Evolutionary conservation across 495 filamentous ascomycete genomes (phyloP).

Genomic region (Talaromyces wortmannii): DNA sequence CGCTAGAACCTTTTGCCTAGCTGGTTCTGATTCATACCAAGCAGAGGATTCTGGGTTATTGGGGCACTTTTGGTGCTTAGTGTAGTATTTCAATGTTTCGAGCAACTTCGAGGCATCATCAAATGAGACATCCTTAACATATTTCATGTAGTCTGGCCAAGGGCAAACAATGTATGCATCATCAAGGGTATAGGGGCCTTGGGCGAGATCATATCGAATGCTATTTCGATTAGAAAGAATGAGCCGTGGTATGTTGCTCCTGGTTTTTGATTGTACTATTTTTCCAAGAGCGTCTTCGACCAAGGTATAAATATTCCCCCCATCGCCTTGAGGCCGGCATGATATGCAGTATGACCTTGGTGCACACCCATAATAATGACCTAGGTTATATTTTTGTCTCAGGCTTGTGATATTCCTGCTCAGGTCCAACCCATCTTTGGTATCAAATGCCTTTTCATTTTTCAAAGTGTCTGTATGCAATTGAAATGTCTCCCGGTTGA

Average conservation of each 20-base stretch:
- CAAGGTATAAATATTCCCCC: slow-evolving; percentile 26
- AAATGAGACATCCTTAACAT: slow-evolving; percentile 27
- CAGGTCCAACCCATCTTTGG: slow-evolving; percentile 8
- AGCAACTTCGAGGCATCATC: slow-evolving; percentile 22
- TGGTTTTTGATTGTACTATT: slow-evolving; percentile 19
- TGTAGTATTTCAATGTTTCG: slow-evolving; percentile 12
- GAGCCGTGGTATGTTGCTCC: slow-evolving; percentile 18
- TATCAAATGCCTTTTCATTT: slow-evolving; percentile 15
- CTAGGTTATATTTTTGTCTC: slow-evolving; percentile 22
- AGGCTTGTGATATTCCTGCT: slow-evolving; percentile 16
- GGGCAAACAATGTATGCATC: slow-evolving; percentile 31
- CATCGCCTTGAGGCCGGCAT: slow-evolving; percentile 22
- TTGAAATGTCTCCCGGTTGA: background rate
- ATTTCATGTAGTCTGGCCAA: slow-evolving; percentile 23
- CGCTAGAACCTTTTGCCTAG: background rate
- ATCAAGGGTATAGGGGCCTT: slow-evolving; percentile 32
- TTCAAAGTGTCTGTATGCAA: background rate
- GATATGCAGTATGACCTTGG: slow-evolving; percentile 30
- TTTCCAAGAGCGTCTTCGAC: slow-evolving; percentile 19
- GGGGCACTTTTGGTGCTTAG: background rate
- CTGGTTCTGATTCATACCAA: background rate
- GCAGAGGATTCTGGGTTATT: background rate
- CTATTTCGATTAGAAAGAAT: slow-evolving; percentile 29
- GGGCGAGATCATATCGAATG: slow-evolving; percentile 29
- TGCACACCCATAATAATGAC: slow-evolving; percentile 27